These are phyloP conservation scores for Lactuca sativa DNA, from an alignment of 129 eudicot genomes.

Conservation along the genomic window DNA sequence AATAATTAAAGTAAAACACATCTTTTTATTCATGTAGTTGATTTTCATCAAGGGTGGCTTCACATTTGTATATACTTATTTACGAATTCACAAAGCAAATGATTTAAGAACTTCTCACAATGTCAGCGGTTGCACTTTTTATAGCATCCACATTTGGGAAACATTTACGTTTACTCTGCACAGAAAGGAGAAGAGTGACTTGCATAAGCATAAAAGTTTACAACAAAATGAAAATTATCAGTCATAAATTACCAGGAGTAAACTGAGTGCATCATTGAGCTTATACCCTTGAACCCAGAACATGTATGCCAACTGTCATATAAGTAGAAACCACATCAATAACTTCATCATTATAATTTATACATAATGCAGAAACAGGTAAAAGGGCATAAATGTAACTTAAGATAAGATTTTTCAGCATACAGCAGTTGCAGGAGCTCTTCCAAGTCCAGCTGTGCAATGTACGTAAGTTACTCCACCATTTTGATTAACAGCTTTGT, in stretches of 20 bases:
- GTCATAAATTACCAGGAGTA: conserved; percentile 61
- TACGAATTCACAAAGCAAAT: no score
- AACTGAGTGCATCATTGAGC: conserved; percentile 58
- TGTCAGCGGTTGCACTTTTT: conserved; percentile 95
- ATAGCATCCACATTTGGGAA: conserved; percentile 88
- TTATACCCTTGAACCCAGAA: conserved; percentile 91
- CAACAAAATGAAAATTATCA: no score
- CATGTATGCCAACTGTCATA: conserved; percentile 90
- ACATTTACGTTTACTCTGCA: conserved; percentile 84
- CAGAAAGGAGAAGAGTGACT: conserved; percentile 12
- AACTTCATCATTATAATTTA: background rate
- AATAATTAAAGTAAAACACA: background rate
- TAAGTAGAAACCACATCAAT: conserved; percentile 19
- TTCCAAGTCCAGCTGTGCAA: conserved; percentile 97
- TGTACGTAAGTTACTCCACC: conserved; percentile 93
- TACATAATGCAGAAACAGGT: conserved; percentile 5
- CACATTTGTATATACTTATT: no score
- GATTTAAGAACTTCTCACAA: conserved; percentile 50
- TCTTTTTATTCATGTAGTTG: no score
- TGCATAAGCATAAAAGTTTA: conserved; percentile 12
- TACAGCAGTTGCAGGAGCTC: conserved; percentile 99
- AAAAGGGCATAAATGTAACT: background rate
- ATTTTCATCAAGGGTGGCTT: background rate
- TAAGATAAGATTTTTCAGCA: conserved; percentile 19
- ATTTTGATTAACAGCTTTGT: conserved; percentile 72